Evolutionary conservation across 495 filamentous ascomycete genomes (phyloP), one percentile per base, ranked within the genome.

Genomic region (Lepraria neglecta): DNA sequence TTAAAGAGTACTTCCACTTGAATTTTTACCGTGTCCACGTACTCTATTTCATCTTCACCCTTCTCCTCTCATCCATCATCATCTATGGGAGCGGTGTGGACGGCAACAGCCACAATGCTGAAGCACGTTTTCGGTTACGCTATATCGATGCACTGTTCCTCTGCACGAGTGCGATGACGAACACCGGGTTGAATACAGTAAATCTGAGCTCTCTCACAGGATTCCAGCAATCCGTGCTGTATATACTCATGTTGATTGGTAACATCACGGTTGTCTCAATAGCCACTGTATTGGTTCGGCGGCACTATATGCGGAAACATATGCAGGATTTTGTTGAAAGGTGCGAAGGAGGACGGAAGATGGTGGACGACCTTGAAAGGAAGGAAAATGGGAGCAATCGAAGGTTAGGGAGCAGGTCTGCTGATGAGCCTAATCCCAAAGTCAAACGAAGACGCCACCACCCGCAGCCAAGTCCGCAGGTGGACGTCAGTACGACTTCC

Each of bases 21-120:
- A 59, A 59, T 9, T 59, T 59, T 42, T 59, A 59, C 9, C 57
- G 57, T 24, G 21, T 59, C 12, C 57, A 59, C 27, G n/a, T 59
- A 35, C 21, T 43, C 43, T 59, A 33, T 12, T 59, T 59, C 30
- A 0, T 59, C 15, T 3, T 51, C 3, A 43, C 40, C 21, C 50
- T 59, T 17, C 15, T 59, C 3, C 19, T 59, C 45, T 59, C 57
- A 10, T 59, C 57, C 5, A 24, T 59, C 45, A 59, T 59, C 17
- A 50, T 59, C 21, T 59, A 59, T 19, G 57, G 57, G 14, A 59
- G 57, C 57, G 57, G 57, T 21, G 28, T 59, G 21, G 43, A 45
- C n/a, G 57, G 44, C 43, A 59, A 59, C 24, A 45, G 42, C 38
- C 11, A 15, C 11, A 24, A 59, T 30, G 57, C 40, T 21, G 40